phyloP scores from a whole-genome alignment of 225 moss, liverwort and hornwort species.

The Sphagnum contortum region DNA sequence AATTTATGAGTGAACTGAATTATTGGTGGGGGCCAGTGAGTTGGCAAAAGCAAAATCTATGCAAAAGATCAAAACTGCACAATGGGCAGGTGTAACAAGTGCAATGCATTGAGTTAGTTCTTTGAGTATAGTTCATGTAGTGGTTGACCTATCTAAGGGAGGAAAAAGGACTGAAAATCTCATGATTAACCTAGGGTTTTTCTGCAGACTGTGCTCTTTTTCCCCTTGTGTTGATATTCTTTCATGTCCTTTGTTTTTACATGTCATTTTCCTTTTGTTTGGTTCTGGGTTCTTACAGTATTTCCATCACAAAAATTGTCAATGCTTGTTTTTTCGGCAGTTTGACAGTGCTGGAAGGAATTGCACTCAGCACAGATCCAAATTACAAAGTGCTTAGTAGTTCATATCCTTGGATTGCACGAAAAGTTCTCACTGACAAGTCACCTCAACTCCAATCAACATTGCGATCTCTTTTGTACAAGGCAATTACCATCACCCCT shows the following conservation, averaged over 20 bases:
- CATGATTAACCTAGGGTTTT: no score
- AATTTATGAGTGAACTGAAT: no score
- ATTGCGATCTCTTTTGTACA: conserved; percentile 71
- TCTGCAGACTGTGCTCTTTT: no score
- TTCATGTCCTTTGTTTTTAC: neutral
- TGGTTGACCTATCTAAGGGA: no score
- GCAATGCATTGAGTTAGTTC: no score
- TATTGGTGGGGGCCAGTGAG: no score
- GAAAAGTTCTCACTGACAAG: conserved; percentile 86
- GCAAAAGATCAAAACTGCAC: no score
- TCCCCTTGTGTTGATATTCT: neutral
- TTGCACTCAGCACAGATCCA: conserved; percentile 86
- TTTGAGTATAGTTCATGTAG: no score
- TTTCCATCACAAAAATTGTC: no score
- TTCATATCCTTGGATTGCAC: conserved; percentile 98
- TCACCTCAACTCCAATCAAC: conserved; percentile 79
- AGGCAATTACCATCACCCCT: conserved; percentile 30
- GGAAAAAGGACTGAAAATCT: no score
- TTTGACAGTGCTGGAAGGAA: conserved; percentile 96
- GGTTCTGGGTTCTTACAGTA: neutral
- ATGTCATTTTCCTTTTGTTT: neutral
- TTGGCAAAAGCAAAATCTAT: no score
- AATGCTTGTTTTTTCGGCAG: conserved; percentile 23
- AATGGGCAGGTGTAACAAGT: no score
- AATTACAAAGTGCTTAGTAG: conserved; percentile 95